Base-by-base conservation (phyloP, 1,284 basidiomycete genomes). In the Sanghuangporus weigelae region DNA sequence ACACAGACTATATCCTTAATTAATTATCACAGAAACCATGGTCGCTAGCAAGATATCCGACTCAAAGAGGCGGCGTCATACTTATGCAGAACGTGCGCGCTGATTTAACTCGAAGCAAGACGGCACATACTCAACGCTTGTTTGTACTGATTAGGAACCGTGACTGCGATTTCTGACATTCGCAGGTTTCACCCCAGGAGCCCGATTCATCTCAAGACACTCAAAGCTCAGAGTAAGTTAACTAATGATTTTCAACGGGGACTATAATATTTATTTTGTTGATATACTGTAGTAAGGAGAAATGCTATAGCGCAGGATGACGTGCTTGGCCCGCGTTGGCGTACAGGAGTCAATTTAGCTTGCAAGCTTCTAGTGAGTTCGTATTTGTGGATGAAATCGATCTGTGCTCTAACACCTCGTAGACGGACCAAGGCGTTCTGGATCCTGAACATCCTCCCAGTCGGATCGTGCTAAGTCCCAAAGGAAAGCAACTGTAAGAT, bases 281-380 rank as follows among this genome's bases (percentile, higher is more conserved):
- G 12, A 16, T 38, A 44, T 48, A n/a, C n/a, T n/a, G n/a, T n/a
- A 83, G 82, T 83, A 14, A 78, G 76, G 63, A 83, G 78, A 69
- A 79, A 72, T 59, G 82, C 81, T 1, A 69, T 77, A 40, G 73
- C 72, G n/a, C 76, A 74, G 50, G 74, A 78, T 60, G 81, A 82
- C 58, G 78, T 74, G 59, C 72, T 84, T 16, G 81, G 82, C 3
- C 79, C 79, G 3, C 73, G 78, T 51, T 84, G 82, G 81, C 71
- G 75, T n/a, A 76, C 71, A 26, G 81, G 78, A 76, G 78, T 84
- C 19, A 69, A 72, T n/a, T 79, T 77, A 64, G 76, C 81, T n/a
- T 73, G 83, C 6, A 72, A 78, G 23, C 78, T 75, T 66, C 73
- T 84, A 57, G 83, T 83, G 54, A 19, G 78, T 71, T 54, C 51